Evolutionary conservation across 2,329 filamentous ascomycete species (phyloP).

Genomic region (Stemphylium beticola): DNA sequence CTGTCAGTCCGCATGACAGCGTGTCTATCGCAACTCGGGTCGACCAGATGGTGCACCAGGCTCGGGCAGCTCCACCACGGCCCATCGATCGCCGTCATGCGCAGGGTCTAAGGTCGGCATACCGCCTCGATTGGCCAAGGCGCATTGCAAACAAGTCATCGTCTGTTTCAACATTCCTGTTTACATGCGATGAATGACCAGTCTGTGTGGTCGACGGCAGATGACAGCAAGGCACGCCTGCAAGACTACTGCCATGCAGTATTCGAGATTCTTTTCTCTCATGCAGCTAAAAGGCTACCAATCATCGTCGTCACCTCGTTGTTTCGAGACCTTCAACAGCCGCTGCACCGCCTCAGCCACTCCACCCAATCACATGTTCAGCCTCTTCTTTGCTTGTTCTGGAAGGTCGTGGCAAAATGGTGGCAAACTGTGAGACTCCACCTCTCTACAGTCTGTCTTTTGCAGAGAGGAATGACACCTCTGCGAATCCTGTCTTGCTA

Average conservation of each 20-base stretch:
- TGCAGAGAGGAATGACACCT: background rate
- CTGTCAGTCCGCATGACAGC: slow-evolving; percentile 19
- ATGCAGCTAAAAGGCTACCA: slow-evolving; percentile 18
- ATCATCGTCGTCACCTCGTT: slow-evolving; percentile 21
- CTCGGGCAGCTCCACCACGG: slow-evolving; percentile 25
- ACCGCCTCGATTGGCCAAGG: slow-evolving; percentile 18
- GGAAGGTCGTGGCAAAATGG: slow-evolving; percentile 26
- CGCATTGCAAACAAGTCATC: slow-evolving; percentile 27
- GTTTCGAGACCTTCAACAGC: slow-evolving; percentile 28
- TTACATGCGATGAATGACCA: slow-evolving; percentile 29
- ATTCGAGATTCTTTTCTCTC: background rate
- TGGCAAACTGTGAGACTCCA: background rate
- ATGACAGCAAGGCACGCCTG: slow-evolving; percentile 12
- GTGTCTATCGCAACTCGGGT: background rate
- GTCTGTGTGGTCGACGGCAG: slow-evolving; percentile 22
- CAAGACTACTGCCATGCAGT: too few relatives aligned
- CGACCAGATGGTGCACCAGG: background rate
- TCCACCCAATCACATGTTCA: slow-evolving; percentile 18
- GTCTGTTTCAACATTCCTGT: slow-evolving; percentile 35
- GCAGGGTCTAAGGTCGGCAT: slow-evolving; percentile 15
- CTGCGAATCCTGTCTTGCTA: slow-evolving; percentile 27
- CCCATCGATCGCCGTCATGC: slow-evolving; percentile 31
- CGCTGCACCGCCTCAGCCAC: slow-evolving; percentile 41
- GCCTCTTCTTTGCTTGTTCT: slow-evolving; percentile 22
- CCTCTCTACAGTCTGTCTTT: background rate